Evolutionary conservation across 192 early-diverging fungal genomes (phyloP).

Genomic region (Coemansia furcata): DNA sequence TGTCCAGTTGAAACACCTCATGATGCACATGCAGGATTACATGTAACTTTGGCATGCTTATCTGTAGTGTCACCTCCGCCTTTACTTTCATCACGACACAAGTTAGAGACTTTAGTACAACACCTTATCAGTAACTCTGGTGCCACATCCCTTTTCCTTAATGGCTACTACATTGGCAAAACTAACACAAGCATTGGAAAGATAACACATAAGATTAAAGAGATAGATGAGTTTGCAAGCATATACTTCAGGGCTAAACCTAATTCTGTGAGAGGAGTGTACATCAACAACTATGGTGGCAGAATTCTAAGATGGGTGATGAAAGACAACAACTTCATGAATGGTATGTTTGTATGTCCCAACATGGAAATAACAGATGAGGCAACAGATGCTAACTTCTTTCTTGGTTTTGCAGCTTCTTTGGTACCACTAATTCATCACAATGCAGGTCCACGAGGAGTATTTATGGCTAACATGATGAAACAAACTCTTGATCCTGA

Average conservation of each 20-base stretch:
- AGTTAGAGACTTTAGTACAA: not conserved
- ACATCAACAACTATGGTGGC: not conserved
- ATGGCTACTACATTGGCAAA: not conserved
- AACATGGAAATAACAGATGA: not conserved
- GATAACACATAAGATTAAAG: not conserved
- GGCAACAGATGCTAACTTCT: conserved; percentile 1
- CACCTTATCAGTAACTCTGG: not conserved
- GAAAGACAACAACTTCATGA: not conserved
- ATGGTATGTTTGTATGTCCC: not conserved
- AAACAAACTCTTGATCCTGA: conserved; percentile 9
- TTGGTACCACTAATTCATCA: not conserved
- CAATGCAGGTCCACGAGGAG: not conserved
- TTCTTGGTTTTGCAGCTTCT: conserved; percentile 1
- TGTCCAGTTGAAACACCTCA: conserved; percentile 6
- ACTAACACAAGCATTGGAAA: not conserved
- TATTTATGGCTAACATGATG: conserved; percentile 8
- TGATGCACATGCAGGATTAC: not conserved
- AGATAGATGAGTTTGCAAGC: not conserved
- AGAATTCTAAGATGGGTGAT: not conserved
- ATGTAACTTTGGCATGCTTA: not conserved
- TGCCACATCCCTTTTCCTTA: not conserved
- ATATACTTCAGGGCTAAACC: not conserved
- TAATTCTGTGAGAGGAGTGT: not conserved
- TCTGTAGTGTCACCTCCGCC: conserved; percentile 1
- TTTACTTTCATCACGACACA: not conserved